phyloP scores from a whole-genome alignment of 2,329 filamentous ascomycete genomes.

The Ciborinia camelliae region DNA sequence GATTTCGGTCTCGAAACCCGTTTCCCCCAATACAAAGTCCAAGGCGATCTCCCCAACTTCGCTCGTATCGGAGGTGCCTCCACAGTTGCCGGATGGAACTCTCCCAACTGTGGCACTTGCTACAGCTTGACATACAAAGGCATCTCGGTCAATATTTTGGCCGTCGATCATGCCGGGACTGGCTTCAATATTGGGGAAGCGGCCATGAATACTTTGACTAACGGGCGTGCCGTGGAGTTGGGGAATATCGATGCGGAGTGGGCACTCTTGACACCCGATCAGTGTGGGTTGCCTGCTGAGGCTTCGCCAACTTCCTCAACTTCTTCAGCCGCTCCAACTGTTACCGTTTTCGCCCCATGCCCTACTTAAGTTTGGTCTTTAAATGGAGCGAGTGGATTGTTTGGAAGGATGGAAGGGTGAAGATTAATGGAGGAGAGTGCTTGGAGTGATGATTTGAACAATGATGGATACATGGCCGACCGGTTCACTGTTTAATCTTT shows the following conservation, averaged over 20 bases:
- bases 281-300: slow-evolving; percentile 41
- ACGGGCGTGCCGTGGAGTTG: slow-evolving; percentile 47
- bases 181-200: slow-evolving; percentile 55
- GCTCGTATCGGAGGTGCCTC: slow-evolving; percentile 55
- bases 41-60: slow-evolving; percentile 50
- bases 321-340: too few species aligned
- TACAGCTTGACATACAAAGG: slow-evolving; percentile 53
- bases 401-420: rapidly evolving
- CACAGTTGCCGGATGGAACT: slow-evolving; percentile 53
- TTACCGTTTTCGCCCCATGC: too few species aligned
- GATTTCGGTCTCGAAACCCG: slow-evolving; percentile 61
- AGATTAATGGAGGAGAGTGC: neutral
- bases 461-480: neutral
- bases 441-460: neutral
- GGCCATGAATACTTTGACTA: slow-evolving; percentile 56
- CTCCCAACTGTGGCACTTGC: slow-evolving; percentile 54
- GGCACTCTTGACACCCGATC: slow-evolving; percentile 42
- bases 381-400: neutral
- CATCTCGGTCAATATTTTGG: slow-evolving; percentile 51
- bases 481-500: neutral
- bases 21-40: slow-evolving; percentile 43
- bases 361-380: neutral
- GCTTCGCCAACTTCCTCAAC: too few species aligned
- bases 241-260: slow-evolving; percentile 53
- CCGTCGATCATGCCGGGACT: slow-evolving; percentile 49